Evolutionary conservation across 768 basidiomycete genomes (phyloP).

Genomic region (Mycena epipterygia): DNA sequence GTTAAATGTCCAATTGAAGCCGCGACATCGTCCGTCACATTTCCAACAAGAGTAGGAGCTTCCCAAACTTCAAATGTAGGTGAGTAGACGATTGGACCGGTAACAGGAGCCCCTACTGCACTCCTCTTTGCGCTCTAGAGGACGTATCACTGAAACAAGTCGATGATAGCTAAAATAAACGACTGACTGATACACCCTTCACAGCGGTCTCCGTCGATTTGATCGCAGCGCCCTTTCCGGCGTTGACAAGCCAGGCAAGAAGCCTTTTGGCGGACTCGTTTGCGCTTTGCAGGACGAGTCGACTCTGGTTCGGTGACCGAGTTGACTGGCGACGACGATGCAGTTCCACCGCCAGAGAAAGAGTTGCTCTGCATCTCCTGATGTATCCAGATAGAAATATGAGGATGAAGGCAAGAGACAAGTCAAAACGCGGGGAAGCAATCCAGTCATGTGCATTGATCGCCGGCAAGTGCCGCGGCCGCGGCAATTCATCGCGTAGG

Average conservation of each 20-base stretch:
- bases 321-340: background rate
- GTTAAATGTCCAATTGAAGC: slow-evolving; percentile 13
- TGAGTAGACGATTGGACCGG: background rate
- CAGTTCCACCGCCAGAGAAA: background rate
- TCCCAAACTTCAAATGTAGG: slow-evolving; percentile 15
- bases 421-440: background rate
- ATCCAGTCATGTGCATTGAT: too few relatives aligned
- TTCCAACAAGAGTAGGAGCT: slow-evolving; percentile 13
- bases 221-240: slow-evolving; percentile 24
- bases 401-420: background rate
- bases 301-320: background rate
- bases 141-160: background rate
- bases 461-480: too few relatives aligned
- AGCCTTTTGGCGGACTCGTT: slow-evolving; percentile 19
- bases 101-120: slow-evolving; percentile 1
- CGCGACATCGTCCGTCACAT: slow-evolving; percentile 22
- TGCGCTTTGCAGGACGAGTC: slow-evolving; percentile 20
- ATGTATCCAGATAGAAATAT: too few relatives aligned
- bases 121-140: slow-evolving; percentile 20
- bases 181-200: slow-evolving; percentile 24
- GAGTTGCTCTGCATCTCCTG: background rate
- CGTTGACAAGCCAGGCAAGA: slow-evolving; percentile 22
- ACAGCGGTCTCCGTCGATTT: slow-evolving; percentile 20
- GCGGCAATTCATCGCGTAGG: too few relatives aligned
- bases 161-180: too few relatives aligned